A percentile compares a stretch with the other conserved stretches of the same genome.
Conservation (phyloP, 2,329 filamentous ascomycete species). For the Didymella lethalis region DNA sequence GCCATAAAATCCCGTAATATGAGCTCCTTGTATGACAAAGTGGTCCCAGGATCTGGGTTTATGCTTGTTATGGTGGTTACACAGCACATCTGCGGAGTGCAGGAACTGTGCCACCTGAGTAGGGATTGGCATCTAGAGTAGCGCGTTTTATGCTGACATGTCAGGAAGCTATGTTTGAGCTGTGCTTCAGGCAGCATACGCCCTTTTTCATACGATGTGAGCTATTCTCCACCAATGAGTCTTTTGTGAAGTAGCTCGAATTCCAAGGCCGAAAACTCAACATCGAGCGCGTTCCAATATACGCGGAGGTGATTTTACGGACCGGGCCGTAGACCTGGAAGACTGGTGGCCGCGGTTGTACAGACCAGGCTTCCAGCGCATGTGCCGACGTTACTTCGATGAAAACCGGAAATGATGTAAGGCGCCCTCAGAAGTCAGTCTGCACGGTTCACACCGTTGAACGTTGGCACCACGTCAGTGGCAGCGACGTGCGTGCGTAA, state of each 20-base stretch:
- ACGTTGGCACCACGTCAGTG: conserved; percentile 20
- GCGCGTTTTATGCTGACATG: neutral
- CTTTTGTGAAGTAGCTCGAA: neutral
- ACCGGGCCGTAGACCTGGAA: neutral
- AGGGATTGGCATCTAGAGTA: conserved; percentile 7
- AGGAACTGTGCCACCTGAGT: conserved; percentile 11
- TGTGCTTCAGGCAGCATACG: neutral
- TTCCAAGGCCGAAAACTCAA: neutral
- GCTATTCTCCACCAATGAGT: neutral
- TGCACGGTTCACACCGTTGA: conserved; percentile 13
- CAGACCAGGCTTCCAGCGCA: neutral
- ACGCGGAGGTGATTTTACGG: neutral
- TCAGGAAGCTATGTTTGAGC: neutral
- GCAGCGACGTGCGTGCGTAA: conserved; percentile 18
- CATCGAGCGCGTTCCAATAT: neutral
- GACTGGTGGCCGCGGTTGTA: neutral
- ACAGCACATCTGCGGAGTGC: conserved; percentile 15
- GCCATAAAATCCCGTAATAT: conserved; percentile 1
- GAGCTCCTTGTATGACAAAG: neutral
- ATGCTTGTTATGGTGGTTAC: neutral
- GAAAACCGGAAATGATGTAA: neutral
- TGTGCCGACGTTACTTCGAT: neutral
- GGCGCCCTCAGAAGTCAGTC: conserved; percentile 11
- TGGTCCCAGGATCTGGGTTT: neutral
- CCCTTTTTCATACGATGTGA: neutral